Base-by-base conservation (phyloP, 2,329 filamentous ascomycete species). In the Teratosphaeriaceae sp. region DNA sequence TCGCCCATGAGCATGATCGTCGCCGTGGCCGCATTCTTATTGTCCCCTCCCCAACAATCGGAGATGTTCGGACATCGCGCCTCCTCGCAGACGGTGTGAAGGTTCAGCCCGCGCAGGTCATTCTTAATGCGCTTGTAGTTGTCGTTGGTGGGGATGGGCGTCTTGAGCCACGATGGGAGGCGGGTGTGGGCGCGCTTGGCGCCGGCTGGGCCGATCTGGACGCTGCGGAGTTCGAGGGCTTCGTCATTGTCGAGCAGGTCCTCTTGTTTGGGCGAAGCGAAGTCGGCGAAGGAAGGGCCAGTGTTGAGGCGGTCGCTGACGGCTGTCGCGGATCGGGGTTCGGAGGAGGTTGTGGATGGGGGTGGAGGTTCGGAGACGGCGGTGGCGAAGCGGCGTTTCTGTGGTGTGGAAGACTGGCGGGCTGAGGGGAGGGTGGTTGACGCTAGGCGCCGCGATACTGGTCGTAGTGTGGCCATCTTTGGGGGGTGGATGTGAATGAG, bases 1-100 rank as follows among this genome's bases (percentile, higher is more conserved):
- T 98, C 92, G 51, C 92, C 92, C 89, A 97, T 97, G 37, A 98
- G 72, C 92, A 98, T 98, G 66, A 98, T 97, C 9, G 92, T 98
- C 2, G 92, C 92, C 23, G 92, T 98, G 3, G 92, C 92, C 20
- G 88, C 84, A 52, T 80, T 83, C 71, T 95, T 95, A 64, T 84
- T 80, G 61, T 75, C 80, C 24, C 92, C 92, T 48, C 92, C 92
- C 92, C 92, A 98, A 72, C 92, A 98, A 64, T 97, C 90, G 50
- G 85, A 88, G 48, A 98, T 95, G 67, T 98, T 98, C 48, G 92
- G 92, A 67, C 92, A 98, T 52, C 88, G 80, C 1, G 92, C 92
- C 70, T 98, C 92, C 69, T 98, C 92, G 67, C 92, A 98, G 13
- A 98, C 92, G 4, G 92, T 98, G 66, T 96, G 89, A 44, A 98